A percentile compares a stretch with the other conserved stretches of the same genome.
Conservation (phyloP, 2,329 filamentous ascomycete species). For the Monilinia fructigena region DNA sequence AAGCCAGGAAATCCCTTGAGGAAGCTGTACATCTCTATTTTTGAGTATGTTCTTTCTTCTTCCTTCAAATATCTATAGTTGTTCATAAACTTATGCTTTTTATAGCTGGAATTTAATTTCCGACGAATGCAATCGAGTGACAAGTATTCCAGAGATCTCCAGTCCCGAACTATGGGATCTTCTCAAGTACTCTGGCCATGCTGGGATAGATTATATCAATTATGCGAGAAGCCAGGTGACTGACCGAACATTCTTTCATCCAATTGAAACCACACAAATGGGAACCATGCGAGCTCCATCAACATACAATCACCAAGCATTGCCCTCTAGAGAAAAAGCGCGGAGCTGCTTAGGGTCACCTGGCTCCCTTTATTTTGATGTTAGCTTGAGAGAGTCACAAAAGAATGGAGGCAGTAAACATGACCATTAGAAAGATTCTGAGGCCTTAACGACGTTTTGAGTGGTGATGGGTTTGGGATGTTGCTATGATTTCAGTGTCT, state of each 20-base stretch:
- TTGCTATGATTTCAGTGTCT: not conserved
- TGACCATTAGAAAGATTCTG: not conserved
- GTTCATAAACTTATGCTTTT: not conserved
- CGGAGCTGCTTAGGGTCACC: not conserved
- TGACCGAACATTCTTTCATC: not conserved
- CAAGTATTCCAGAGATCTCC: not conserved
- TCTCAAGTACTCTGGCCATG: not conserved
- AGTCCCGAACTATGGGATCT: slow-evolving; percentile 1
- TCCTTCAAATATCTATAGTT: not conserved
- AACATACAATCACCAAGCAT: not conserved
- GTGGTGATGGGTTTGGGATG: not conserved
- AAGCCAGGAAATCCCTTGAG: not conserved
- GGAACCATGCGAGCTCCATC: not conserved
- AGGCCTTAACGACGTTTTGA: not conserved
- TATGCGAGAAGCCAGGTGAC: slow-evolving; percentile 2
- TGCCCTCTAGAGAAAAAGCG: not conserved
- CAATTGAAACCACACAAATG: slow-evolving; percentile 4
- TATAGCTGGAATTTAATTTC: not conserved
- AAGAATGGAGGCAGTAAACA: too few relatives aligned
- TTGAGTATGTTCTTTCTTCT: not conserved
- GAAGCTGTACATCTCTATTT: not conserved
- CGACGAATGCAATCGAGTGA: not conserved
- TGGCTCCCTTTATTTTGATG: not conserved
- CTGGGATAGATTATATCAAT: not conserved
- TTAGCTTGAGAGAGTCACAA: too few relatives aligned